Conservation (phyloP, 768 basidiomycete species). For the Sporobolomyces pararoseus region DNA sequence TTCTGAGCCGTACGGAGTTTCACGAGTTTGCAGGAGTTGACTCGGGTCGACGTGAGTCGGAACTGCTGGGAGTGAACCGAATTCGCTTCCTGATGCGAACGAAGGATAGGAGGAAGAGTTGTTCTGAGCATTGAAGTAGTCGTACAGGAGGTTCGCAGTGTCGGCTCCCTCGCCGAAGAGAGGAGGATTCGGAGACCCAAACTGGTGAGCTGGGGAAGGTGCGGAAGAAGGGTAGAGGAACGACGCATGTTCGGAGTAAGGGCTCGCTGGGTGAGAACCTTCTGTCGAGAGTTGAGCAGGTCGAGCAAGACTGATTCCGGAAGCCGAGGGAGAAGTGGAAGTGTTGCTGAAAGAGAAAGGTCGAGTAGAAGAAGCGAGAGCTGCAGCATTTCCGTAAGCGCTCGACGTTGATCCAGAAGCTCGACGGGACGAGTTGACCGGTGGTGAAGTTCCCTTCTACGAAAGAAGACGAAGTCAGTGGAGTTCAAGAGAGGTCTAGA, state of each 20-base stretch:
- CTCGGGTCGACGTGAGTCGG: conserved; percentile 38
- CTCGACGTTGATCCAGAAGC: conserved; percentile 19
- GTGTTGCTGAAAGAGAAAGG: conserved; percentile 31
- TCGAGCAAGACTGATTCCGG: conserved; percentile 35
- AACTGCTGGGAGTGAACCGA: conserved; percentile 13
- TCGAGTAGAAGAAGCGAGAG: conserved; percentile 20
- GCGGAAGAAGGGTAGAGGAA: conserved; percentile 27
- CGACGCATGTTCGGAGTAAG: conserved; percentile 2
- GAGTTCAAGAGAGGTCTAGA: background rate
- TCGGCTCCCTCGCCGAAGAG: conserved; percentile 20
- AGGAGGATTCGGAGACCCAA: conserved; percentile 25
- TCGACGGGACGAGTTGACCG: conserved; percentile 20
- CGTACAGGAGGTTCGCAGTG: conserved; percentile 30
- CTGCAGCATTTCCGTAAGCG: conserved; percentile 35
- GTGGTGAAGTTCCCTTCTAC: background rate
- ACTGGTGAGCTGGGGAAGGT: conserved; percentile 15
- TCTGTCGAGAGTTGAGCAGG: conserved; percentile 1
- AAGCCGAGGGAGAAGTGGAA: conserved; percentile 14
- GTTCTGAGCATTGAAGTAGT: conserved; percentile 35
- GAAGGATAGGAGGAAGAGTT: conserved; percentile 18
- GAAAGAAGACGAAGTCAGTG: background rate
- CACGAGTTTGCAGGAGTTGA: conserved; percentile 10
- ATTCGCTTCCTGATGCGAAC: conserved; percentile 13
- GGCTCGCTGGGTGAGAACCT: background rate
- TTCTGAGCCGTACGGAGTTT: conserved; percentile 20